Base-by-base conservation (phyloP, 139 green algal genomes). In the Chlamydomonas applanata region DNA sequence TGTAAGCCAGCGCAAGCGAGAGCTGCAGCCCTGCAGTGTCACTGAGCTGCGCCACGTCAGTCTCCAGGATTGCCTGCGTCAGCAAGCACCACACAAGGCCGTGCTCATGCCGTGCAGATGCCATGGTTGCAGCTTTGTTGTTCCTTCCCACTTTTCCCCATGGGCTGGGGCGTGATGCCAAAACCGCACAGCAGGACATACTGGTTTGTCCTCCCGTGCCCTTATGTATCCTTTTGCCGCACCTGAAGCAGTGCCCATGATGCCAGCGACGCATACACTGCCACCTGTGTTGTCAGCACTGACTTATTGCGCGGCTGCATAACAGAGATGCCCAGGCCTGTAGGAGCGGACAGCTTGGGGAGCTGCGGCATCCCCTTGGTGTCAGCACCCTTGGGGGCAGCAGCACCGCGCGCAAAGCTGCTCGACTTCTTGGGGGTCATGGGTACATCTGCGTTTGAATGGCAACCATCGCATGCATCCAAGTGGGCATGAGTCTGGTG, bases 21-120 rank as follows among this genome's bases (percentile, higher is more conserved):
- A 97, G 80, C 80, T 94, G 93, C 36, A 94, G 57, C 0, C 90
- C 89, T 11, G 89, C 89, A 4, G 92, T 88, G 36, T 94, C 90
- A 2, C 57, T 64, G 29, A 73, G 76, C 81, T 82, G 85, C 7
- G 78, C 75, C 34, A 84, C 79, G 0, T 81, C 75, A 1, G 83
- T 76, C 62, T 94, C 84, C 2, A 87, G 74, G 24, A 92, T 20
- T 1, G 83, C 88, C 84, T 91, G 84, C 65, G 25, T 5, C 24
- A 22, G n/a, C n/a, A n/a, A n/a, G n/a, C n/a, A n/a, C n/a, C n/a
- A n/a, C n/a, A n/a, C n/a, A n/a, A n/a, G n/a, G n/a, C n/a, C n/a
- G n/a, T n/a, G n/a, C n/a, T n/a, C n/a, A n/a, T n/a, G n/a, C n/a
- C n/a, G n/a, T n/a, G n/a, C n/a, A n/a, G n/a, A n/a, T n/a, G n/a